Percentiles rank a stretch among this genome's conserved stretches.
Conservation (phyloP, 106 monocot species). For the Allium cepa region DNA sequence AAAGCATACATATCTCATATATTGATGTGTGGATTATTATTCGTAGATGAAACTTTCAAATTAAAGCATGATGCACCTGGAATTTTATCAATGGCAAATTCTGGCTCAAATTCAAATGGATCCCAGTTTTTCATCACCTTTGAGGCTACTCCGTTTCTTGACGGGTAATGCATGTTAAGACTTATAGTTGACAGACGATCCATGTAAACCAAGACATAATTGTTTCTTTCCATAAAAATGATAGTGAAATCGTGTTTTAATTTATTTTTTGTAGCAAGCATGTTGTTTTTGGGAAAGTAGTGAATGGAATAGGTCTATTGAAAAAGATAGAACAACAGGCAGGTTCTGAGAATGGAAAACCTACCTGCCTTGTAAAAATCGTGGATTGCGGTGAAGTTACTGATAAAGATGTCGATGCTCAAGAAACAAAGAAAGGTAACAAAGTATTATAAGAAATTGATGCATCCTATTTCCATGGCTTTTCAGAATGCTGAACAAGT, state of each 20-base stretch:
- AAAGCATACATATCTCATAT: too few relatives aligned
- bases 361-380: constrained; percentile 30
- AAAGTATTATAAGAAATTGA: neutral
- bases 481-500: too few relatives aligned
- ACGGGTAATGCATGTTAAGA: constrained; percentile 21
- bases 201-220: too few relatives aligned
- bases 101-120: constrained; percentile 34
- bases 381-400: constrained; percentile 42
- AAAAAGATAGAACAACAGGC: constrained; percentile 31
- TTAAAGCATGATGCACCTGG: constrained; percentile 45
- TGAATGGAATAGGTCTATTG: constrained; percentile 23
- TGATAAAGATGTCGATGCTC: constrained; percentile 5
- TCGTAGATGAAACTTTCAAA: constrained; percentile 45
- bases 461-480: neutral
- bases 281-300: constrained; percentile 53
- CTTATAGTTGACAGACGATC: too few relatives aligned
- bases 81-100: constrained; percentile 46
- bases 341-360: constrained; percentile 28
- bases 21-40: neutral
- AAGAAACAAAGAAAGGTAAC: constrained; percentile 22
- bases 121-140: constrained; percentile 54
- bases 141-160: constrained; percentile 34
- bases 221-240: too few relatives aligned
- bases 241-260: too few relatives aligned
- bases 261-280: constrained; percentile 22